phyloP scores from a whole-genome alignment of 169 alveolate species.

The Plasmodium relictum region DNA sequence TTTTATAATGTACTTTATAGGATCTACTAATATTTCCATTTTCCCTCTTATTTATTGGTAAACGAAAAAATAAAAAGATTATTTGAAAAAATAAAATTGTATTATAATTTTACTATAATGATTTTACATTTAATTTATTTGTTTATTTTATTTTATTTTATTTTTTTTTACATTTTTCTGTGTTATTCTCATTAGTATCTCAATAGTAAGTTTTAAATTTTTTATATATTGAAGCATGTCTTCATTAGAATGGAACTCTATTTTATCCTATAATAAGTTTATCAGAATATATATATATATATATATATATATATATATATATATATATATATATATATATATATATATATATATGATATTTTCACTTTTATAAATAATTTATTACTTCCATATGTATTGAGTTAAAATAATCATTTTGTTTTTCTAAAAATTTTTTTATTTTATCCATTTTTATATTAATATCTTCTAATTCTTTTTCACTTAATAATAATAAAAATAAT shows the following conservation, averaged over 20 bases:
- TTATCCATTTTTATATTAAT: constrained; percentile 64
- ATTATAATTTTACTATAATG: too few relatives aligned
- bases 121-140: background rate
- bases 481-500: background rate
- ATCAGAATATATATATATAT: background rate
- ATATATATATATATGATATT: constrained; percentile 1
- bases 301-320: background rate
- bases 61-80: constrained; percentile 6
- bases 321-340: background rate
- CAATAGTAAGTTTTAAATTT: constrained; percentile 28
- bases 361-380: background rate
- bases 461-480: constrained; percentile 71
- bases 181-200: constrained; percentile 67
- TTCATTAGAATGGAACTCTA: constrained; percentile 69
- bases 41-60: constrained; percentile 30
- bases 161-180: constrained; percentile 71
- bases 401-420: constrained; percentile 65
- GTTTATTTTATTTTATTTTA: constrained; percentile 8
- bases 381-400: constrained; percentile 76
- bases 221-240: constrained; percentile 73
- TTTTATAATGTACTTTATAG: constrained; percentile 51
- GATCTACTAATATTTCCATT: constrained; percentile 77
- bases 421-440: constrained; percentile 56
- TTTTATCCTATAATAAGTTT: constrained; percentile 30
- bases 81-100: background rate